These are phyloP conservation scores for Cyberlindnera japonica DNA, from an alignment of 805 yeast genomes.

Conservation along the genomic window DNA sequence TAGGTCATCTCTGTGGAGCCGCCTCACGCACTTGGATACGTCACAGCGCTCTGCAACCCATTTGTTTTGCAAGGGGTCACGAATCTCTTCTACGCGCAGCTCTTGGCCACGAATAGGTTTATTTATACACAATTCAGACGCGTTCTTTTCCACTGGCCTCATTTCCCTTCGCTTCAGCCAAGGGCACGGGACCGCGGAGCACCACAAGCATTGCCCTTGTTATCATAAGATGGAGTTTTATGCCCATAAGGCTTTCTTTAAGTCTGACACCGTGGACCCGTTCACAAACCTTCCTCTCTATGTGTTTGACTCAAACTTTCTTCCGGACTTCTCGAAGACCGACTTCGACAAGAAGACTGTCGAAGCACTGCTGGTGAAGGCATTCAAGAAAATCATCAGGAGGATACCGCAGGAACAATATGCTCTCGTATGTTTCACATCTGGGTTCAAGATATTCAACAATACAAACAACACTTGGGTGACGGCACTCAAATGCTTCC, in stretches of 20 bases:
- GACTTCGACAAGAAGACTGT: constrained; percentile 33
- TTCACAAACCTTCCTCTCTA: constrained; percentile 65
- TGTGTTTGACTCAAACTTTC: constrained; percentile 76
- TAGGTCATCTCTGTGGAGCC: too few relatives aligned
- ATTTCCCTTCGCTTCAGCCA: too few relatives aligned
- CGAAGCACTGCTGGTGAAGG: constrained; percentile 41
- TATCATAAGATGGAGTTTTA: constrained; percentile 23
- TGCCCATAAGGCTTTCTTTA: constrained; percentile 46
- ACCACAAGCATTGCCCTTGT: neutral
- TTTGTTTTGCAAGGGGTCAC: too few relatives aligned
- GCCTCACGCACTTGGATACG: too few relatives aligned
- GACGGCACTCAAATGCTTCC: constrained; percentile 61
- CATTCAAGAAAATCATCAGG: constrained; percentile 53
- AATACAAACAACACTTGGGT: constrained; percentile 51
- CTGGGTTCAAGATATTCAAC: constrained; percentile 60
- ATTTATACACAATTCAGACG: too few relatives aligned
- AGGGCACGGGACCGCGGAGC: too few relatives aligned
- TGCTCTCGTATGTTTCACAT: constrained; percentile 71
- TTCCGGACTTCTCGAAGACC: constrained; percentile 56
- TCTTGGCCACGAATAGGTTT: too few relatives aligned
- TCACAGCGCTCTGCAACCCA: too few relatives aligned
- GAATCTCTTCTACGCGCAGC: neutral
- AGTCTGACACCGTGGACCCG: constrained; percentile 63
- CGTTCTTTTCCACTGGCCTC: too few relatives aligned
- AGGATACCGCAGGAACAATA: constrained; percentile 61